Conservation (phyloP, 306 rosid species). For the Citrullus colocynthis region DNA sequence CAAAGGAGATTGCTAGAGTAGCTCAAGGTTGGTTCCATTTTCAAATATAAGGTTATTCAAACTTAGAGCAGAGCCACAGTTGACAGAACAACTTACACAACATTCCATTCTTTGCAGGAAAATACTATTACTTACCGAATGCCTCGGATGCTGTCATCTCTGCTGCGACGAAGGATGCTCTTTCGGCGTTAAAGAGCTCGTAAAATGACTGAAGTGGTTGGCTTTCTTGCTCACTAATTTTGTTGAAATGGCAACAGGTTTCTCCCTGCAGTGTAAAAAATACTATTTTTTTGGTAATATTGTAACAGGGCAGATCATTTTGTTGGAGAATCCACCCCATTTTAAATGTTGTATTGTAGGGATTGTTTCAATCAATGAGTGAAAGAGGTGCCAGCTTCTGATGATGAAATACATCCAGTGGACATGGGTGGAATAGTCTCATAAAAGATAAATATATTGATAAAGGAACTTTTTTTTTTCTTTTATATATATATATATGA, state of each 20-base stretch:
- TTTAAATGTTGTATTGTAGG: not conserved
- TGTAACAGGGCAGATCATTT: not conserved
- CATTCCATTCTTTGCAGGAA: slow-evolving; percentile 41
- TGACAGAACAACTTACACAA: slow-evolving; percentile 7
- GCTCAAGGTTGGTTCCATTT: slow-evolving; percentile 67
- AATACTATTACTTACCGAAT: slow-evolving; percentile 90
- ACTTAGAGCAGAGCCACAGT: not conserved
- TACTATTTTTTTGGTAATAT: not conserved
- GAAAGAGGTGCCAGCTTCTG: not conserved
- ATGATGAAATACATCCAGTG: not conserved
- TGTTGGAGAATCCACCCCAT: not conserved
- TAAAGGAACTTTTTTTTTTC: too few relatives aligned
- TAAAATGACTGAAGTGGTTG: slow-evolving; percentile 15
- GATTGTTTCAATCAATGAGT: not conserved
- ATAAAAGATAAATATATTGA: too few relatives aligned
- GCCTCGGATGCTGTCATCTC: slow-evolving; percentile 92
- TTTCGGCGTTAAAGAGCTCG: slow-evolving; percentile 62
- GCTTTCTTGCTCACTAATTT: not conserved
- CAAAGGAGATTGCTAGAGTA: slow-evolving; percentile 95
- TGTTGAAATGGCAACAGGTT: not conserved
- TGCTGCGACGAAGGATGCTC: slow-evolving; percentile 73
- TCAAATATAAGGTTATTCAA: slow-evolving; percentile 9
- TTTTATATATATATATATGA: too few relatives aligned
- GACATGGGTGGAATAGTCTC: too few relatives aligned
- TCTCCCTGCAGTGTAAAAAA: not conserved